Percentiles rank a stretch among this genome's conserved stretches.
phyloP scores from a whole-genome alignment of 2,329 filamentous ascomycete species.

The Fusarium veterinarium region DNA sequence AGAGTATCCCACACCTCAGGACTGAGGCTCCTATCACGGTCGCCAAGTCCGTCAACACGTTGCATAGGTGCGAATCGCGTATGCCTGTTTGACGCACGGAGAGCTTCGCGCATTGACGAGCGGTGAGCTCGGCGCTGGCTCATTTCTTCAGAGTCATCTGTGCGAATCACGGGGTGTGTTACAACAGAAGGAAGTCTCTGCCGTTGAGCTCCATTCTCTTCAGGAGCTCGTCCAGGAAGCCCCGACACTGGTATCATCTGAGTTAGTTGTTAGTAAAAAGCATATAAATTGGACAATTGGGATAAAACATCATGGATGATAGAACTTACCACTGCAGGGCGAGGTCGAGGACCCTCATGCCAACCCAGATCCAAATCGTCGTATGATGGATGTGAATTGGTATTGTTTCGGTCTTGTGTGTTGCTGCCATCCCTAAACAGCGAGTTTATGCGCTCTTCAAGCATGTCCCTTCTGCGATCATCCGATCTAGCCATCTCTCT shows the following conservation, averaged over 20 bases:
- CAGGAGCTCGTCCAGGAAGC: background rate
- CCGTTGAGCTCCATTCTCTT: background rate
- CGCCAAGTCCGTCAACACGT: constrained; percentile 78
- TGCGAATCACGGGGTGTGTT: background rate
- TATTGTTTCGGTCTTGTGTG: constrained; percentile 22
- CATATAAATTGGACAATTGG: background rate
- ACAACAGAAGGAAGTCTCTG: constrained; percentile 2
- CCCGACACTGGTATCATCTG: constrained; percentile 12
- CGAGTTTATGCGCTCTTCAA: constrained; percentile 46
- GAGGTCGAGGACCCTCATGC: constrained; percentile 37
- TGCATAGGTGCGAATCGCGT: constrained; percentile 10
- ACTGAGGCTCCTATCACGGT: constrained; percentile 85
- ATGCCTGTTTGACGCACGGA: background rate
- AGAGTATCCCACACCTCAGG: constrained; percentile 85
- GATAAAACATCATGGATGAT: background rate
- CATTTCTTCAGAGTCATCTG: background rate
- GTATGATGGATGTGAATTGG: constrained; percentile 3
- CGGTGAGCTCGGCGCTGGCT: constrained; percentile 2
- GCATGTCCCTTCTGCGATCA: constrained; percentile 38
- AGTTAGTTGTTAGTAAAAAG: constrained; percentile 6
- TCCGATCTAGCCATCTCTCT: constrained; percentile 43
- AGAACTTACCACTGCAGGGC: constrained; percentile 40
- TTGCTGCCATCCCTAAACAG: constrained; percentile 38
- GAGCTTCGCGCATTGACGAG: background rate
- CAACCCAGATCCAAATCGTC: constrained; percentile 42